Evolutionary conservation across 257 asterid species (phyloP).

Genomic region (Fraxinus pennsylvanica): DNA sequence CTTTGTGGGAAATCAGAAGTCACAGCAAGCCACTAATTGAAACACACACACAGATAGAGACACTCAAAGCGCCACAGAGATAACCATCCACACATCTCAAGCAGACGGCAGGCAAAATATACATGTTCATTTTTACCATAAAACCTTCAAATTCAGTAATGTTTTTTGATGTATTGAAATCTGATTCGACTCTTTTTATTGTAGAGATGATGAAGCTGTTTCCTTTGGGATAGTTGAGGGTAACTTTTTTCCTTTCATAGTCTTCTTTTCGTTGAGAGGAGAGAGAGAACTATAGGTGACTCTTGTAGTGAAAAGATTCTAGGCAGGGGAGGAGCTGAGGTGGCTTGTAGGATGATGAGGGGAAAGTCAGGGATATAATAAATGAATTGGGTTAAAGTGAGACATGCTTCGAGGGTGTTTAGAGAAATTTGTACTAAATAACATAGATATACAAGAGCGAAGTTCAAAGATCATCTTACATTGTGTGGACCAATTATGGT

Average conservation of each 20-base stretch:
- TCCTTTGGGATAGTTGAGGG: not conserved
- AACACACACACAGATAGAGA: too few species aligned
- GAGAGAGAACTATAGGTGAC: not conserved
- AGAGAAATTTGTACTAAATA: too few species aligned
- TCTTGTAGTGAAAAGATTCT: not conserved
- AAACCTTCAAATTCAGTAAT: not conserved
- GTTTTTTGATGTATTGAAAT: not conserved
- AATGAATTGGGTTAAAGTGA: not conserved
- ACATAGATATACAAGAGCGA: not conserved
- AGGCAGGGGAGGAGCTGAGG: not conserved
- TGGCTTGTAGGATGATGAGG: not conserved
- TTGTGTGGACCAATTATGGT: slow-evolving; percentile 41
- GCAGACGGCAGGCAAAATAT: not conserved
- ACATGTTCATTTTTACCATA: not conserved
- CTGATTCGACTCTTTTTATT: not conserved
- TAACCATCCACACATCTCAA: not conserved
- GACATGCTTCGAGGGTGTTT: not conserved
- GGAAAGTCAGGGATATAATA: not conserved
- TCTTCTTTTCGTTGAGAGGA: not conserved
- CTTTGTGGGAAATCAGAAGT: too few species aligned
- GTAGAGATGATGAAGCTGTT: not conserved
- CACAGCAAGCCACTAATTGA: too few species aligned
- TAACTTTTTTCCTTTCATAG: not conserved
- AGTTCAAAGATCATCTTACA: slow-evolving; percentile 16
- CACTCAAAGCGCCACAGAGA: too few species aligned